Evolutionary conservation across 345 rosid genomes (phyloP).

Genomic region (Brassica cretica): DNA sequence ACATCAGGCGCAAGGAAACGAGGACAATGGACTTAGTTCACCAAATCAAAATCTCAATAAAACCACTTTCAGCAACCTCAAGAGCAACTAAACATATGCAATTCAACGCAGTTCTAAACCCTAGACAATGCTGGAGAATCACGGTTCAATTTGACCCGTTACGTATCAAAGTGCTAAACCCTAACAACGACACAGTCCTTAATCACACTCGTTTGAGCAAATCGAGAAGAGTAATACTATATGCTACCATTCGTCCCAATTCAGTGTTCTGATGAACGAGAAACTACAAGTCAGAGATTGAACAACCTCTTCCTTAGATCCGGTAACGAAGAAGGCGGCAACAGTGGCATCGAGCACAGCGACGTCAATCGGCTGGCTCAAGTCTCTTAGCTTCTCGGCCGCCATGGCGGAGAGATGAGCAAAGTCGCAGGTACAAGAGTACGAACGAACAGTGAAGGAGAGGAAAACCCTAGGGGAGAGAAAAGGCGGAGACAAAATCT

Average conservation of each 20-base stretch:
- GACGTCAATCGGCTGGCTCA: constrained; percentile 95
- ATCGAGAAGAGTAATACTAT: constrained; percentile 15
- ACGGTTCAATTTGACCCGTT: not conserved
- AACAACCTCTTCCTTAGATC: constrained; percentile 97
- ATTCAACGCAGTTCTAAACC: too few relatives aligned
- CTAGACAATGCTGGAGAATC: not conserved
- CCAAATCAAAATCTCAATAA: too few relatives aligned
- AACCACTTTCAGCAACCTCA: not conserved
- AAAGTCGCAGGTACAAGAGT: constrained; percentile 8
- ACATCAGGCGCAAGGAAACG: not conserved
- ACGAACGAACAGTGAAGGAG: constrained; percentile 19
- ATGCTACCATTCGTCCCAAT: not conserved
- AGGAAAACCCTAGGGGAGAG: constrained; percentile 59
- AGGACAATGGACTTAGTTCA: too few relatives aligned
- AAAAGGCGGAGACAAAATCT: constrained; percentile 33
- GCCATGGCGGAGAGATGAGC: constrained; percentile 60
- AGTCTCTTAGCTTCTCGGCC: constrained; percentile 92
- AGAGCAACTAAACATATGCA: not conserved
- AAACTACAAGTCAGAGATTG: constrained; percentile 14
- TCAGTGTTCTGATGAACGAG: not conserved
- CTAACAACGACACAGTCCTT: too few relatives aligned
- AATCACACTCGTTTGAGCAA: not conserved
- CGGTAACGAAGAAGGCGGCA: constrained; percentile 99
- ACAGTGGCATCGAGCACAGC: constrained; percentile 91
- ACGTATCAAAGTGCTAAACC: too few relatives aligned